Evolutionary conservation across 2,329 filamentous ascomycete species (phyloP).

Genomic region (Fusarium subtropicale): DNA sequence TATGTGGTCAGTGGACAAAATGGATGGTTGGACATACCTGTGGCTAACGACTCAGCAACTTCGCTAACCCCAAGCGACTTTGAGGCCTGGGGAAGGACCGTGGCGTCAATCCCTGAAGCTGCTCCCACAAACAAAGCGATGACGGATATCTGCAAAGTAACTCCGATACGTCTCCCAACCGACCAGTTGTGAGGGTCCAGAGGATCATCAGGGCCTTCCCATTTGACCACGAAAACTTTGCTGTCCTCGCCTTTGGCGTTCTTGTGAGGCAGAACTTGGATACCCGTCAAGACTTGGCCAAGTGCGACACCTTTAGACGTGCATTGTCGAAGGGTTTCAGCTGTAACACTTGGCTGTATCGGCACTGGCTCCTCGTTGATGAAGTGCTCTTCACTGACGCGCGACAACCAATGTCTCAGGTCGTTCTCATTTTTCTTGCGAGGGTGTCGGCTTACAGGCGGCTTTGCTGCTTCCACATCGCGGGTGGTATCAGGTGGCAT

Average conservation of each 20-base stretch:
- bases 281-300: slow-evolving; percentile 48
- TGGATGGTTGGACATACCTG: slow-evolving; percentile 42
- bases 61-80: slow-evolving; percentile 60
- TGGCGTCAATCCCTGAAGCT: slow-evolving; percentile 65
- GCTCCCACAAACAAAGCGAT: slow-evolving; percentile 64
- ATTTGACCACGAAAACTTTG: slow-evolving; percentile 50
- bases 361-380: neutral
- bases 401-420: neutral
- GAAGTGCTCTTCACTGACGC: neutral
- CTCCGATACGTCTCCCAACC: slow-evolving; percentile 51
- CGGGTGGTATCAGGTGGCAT: neutral
- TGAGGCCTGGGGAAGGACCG: slow-evolving; percentile 58
- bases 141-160: slow-evolving; percentile 56
- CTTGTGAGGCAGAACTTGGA: slow-evolving; percentile 48
- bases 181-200: slow-evolving; percentile 61
- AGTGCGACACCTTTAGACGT: slow-evolving; percentile 37
- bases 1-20: fast-evolving
- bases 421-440: neutral
- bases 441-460: fast-evolving
- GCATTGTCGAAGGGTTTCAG: slow-evolving; percentile 20
- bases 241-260: slow-evolving; percentile 34
- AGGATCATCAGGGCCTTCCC: slow-evolving; percentile 53
- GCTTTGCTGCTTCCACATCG: slow-evolving; percentile 9
- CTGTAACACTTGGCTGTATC: slow-evolving; percentile 10
- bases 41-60: slow-evolving; percentile 63